A percentile compares a stretch with the other conserved stretches of the same genome.
Conservation (phyloP, 176 grass and related monocot species). For the Avena sativa region DNA sequence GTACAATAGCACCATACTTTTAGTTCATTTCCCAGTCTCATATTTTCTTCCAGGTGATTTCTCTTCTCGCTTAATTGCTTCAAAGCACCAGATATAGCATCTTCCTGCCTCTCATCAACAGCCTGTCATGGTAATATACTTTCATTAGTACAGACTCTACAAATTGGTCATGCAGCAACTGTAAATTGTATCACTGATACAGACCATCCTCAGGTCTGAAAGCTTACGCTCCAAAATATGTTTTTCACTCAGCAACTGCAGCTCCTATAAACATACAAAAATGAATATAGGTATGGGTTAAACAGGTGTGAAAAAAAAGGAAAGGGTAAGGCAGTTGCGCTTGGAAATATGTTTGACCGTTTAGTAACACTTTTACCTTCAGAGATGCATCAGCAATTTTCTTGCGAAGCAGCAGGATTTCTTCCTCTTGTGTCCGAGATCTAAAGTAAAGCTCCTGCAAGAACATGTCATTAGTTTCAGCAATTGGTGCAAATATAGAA, state of each 20-base stretch:
- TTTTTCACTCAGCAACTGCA: constrained; percentile 80
- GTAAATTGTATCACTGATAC: constrained; percentile 41
- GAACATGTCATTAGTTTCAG: constrained; percentile 23
- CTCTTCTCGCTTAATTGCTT: constrained; percentile 90
- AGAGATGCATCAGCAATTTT: constrained; percentile 81
- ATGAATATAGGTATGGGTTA: constrained; percentile 33
- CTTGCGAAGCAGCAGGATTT: constrained; percentile 76
- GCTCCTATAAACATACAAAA: constrained; percentile 62
- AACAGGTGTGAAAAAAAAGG: neutral
- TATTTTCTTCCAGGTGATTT: constrained; percentile 72
- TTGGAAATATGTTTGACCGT: neutral
- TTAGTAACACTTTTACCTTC: constrained; percentile 56
- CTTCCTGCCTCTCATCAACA: constrained; percentile 91
- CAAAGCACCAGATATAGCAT: constrained; percentile 77
- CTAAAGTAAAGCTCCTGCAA: constrained; percentile 80
- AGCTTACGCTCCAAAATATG: constrained; percentile 93
- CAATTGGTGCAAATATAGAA: constrained; percentile 1
- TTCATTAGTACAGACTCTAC: constrained; percentile 31
- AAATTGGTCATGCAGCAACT: constrained; percentile 18
- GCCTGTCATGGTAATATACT: constrained; percentile 61
- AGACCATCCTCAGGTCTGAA: constrained; percentile 83
- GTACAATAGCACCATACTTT: constrained; percentile 58
- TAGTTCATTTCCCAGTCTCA: constrained; percentile 74
- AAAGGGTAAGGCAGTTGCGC: neutral
- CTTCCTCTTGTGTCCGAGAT: constrained; percentile 81